Base-by-base conservation (phyloP, 2,329 filamentous ascomycete genomes). In the Fusarium xyrophilum region DNA sequence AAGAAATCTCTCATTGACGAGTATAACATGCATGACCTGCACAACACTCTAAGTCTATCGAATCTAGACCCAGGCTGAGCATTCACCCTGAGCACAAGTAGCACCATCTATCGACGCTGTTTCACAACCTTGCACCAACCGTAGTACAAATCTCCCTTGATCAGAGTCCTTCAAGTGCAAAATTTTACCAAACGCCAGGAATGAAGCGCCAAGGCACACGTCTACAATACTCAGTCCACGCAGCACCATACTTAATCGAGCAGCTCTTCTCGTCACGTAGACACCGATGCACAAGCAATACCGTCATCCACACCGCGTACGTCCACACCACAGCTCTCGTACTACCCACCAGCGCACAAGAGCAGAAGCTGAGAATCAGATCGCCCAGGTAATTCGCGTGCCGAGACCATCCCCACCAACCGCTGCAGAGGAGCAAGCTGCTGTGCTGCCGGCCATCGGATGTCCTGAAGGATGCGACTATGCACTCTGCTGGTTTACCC, bases 201-300 rank as follows among this genome's bases (percentile, higher is more conserved):
- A 83, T 60, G 14, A 82, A 75, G 27, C 80, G 77, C 78, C 79
- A 84, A 13, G 67, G 76, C 6, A 84, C 82, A 7, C 69, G 76
- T 23, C 60, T 63, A 63, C 81, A 81, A 67, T 84, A 84, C 43
- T 77, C 76, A 11, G 77, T 73, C 82, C 82, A 84, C 2, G 75
- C 75, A 5, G 75, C 68, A 5, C 82, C 82, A 56, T 84, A 84
- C 63, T 84, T 84, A 23, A 72, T 75, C 4, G 72, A 75, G 40
- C 81, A 83, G 12, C 82, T 74, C 53, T 78, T 76, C 69, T 84
- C 82, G 50, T 84, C 82, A 13, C 82, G 76, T 35, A 78, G 76
- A 46, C 81, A 83, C 9, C 82, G 76, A 69, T 84, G 82, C 8
- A 83, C 69, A 7, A 84, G 75, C 13, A 84, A 61, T 5, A 77